phyloP scores from a whole-genome alignment of 306 rosid species.

The Castanea mollissima region DNA sequence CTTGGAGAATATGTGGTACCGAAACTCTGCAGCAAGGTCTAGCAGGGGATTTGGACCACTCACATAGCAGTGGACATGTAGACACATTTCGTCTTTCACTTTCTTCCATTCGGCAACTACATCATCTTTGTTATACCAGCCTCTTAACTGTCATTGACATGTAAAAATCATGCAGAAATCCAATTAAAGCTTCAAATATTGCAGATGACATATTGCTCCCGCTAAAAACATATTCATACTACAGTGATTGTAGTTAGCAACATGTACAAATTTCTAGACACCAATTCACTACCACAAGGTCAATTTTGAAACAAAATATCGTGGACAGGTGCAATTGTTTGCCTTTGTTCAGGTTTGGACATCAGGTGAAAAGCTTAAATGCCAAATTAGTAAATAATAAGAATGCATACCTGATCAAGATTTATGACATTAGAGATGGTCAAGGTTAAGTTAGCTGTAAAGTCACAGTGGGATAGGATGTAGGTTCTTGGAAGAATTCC shows the following conservation, averaged over 20 bases:
- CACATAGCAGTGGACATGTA: conserved; percentile 91
- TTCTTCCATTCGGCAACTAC: conserved; percentile 99
- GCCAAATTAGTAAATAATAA: neutral
- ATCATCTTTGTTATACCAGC: conserved; percentile 94
- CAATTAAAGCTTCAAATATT: too few species aligned
- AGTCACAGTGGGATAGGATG: conserved; percentile 91
- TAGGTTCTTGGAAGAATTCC: conserved; percentile 88
- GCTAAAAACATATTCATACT: too few species aligned
- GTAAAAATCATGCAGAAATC: conserved; percentile 2
- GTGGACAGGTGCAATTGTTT: neutral
- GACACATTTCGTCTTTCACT: conserved; percentile 82
- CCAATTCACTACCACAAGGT: too few species aligned
- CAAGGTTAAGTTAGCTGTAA: conserved; percentile 89
- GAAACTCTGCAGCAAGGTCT: conserved; percentile 75
- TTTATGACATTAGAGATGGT: conserved; percentile 88
- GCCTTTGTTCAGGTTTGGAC: neutral
- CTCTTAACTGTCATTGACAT: conserved; percentile 63
- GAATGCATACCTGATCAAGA: conserved; percentile 74
- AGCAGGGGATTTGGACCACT: conserved; percentile 82
- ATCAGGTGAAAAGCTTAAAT: neutral
- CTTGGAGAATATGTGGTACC: conserved; percentile 96
- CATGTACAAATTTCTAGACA: too few species aligned
- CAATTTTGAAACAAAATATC: neutral
- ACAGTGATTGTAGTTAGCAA: too few species aligned
- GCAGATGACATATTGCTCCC: too few species aligned